These are phyloP conservation scores for Spathaspora boniae DNA, from an alignment of 805 yeast genomes.

Conservation along the genomic window DNA sequence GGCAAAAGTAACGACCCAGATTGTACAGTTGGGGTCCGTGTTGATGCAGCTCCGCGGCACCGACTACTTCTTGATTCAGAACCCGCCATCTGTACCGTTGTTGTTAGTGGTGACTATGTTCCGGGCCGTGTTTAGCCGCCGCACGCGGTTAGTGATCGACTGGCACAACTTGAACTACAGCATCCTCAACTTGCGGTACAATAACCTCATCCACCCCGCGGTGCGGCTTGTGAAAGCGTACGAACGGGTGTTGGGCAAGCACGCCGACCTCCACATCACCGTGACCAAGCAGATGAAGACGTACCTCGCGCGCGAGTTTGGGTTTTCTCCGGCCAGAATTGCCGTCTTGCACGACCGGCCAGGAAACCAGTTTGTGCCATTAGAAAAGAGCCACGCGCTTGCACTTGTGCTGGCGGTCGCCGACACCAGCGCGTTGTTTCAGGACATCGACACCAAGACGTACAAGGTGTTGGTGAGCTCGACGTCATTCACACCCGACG, in stretches of 20 bases:
- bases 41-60: conserved; percentile 57
- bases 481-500: conserved; percentile 95
- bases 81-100: conserved; percentile 91
- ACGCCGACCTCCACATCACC: conserved; percentile 70
- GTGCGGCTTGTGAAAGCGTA: conserved; percentile 58
- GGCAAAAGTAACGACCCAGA: conserved; percentile 58
- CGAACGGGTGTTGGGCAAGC: conserved; percentile 59
- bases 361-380: conserved; percentile 59
- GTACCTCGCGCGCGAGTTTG: conserved; percentile 56
- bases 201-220: conserved; percentile 52
- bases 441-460: conserved; percentile 19
- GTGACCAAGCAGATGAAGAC: conserved; percentile 75
- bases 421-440: conserved; percentile 26
- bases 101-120: conserved; percentile 59
- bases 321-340: conserved; percentile 43
- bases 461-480: conserved; percentile 78
- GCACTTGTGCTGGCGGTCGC: no score
- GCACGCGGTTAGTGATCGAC: conserved; percentile 71
- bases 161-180: conserved; percentile 96
- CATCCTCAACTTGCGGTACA: conserved; percentile 65
- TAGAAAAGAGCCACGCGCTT: conserved; percentile 33
- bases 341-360: conserved; percentile 86
- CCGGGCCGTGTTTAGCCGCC: conserved; percentile 45
- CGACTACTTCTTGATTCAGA: conserved; percentile 71
- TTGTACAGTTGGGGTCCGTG: conserved; percentile 41